Percentiles rank a stretch among this genome's conserved stretches.
Conservation (phyloP, 495 filamentous ascomycete species). For the Usnea hakonensis region DNA sequence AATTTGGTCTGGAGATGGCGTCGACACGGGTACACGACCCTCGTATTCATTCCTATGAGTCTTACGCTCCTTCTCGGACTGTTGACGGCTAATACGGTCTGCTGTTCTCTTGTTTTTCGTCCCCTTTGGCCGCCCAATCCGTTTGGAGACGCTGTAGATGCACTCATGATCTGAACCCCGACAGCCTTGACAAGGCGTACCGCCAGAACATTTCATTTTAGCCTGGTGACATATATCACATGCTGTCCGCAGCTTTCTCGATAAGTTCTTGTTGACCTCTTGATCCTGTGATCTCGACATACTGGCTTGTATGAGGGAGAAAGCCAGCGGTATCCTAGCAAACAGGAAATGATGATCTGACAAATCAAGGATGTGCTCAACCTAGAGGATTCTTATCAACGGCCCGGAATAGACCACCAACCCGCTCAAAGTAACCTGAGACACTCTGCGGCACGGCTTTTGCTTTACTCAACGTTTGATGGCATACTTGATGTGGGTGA, state of each 20-base stretch:
- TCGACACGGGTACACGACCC: neutral
- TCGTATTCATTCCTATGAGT: constrained; percentile 7
- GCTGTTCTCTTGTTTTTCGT: constrained; percentile 26
- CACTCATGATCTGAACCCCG: constrained; percentile 18
- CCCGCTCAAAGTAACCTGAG: neutral
- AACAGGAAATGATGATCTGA: neutral
- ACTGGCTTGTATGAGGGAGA: neutral
- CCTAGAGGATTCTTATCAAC: neutral
- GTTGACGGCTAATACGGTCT: constrained; percentile 16
- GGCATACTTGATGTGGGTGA: neutral
- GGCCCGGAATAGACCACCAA: neutral
- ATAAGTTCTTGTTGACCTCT: constrained; percentile 7
- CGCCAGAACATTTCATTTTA: constrained; percentile 26
- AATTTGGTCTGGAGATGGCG: neutral
- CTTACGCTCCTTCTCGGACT: constrained; percentile 8
- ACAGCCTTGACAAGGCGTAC: constrained; percentile 24
- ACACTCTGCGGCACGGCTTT: neutral
- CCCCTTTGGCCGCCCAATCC: constrained; percentile 26
- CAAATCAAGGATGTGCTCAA: neutral
- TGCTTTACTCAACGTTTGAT: neutral
- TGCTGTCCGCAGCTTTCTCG: constrained; percentile 24
- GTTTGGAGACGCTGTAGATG: constrained; percentile 26
- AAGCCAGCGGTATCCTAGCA: neutral
- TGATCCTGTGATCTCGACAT: constrained; percentile 12
- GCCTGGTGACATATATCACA: constrained; percentile 27